Conservation (phyloP, 768 basidiomycete species). For the Termitomyces sp. region DNA sequence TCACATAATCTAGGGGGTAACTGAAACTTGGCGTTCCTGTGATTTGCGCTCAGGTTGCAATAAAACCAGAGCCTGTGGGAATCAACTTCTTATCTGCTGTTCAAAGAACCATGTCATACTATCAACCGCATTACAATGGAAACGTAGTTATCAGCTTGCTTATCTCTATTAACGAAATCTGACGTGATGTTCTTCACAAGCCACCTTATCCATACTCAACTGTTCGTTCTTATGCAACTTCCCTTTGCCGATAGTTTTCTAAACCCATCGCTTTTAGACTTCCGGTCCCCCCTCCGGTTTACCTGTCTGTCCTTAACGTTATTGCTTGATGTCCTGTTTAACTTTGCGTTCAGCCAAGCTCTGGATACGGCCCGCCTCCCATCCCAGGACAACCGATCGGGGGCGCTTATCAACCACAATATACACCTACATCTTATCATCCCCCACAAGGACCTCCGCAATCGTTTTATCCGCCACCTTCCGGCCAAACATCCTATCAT, state of each 20-base stretch:
- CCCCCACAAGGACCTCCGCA: conserved; percentile 17
- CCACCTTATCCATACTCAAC: not conserved
- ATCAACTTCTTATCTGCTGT: not conserved
- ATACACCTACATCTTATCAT: not conserved
- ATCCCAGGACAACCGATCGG: conserved; percentile 10
- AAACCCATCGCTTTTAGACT: not conserved
- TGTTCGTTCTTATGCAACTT: not conserved
- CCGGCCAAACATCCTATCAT: conserved; percentile 1
- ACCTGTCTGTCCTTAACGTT: not conserved
- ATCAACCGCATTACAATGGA: not conserved
- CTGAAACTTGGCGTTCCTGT: not conserved
- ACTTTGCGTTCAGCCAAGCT: not conserved
- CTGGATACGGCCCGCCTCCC: conserved; percentile 6
- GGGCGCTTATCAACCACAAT: conserved; percentile 5
- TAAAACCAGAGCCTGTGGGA: not conserved
- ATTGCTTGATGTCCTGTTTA: not conserved
- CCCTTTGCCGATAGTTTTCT: not conserved
- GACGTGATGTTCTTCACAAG: not conserved
- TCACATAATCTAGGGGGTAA: not conserved
- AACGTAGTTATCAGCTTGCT: not conserved
- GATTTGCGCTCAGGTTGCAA: not conserved
- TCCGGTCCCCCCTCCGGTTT: conserved; percentile 2
- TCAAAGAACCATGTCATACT: not conserved
- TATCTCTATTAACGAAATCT: not conserved
- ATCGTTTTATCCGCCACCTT: conserved; percentile 6